Evolutionary conservation across 129 eudicot species (phyloP).

Genomic region (Artemisia tridentata): DNA sequence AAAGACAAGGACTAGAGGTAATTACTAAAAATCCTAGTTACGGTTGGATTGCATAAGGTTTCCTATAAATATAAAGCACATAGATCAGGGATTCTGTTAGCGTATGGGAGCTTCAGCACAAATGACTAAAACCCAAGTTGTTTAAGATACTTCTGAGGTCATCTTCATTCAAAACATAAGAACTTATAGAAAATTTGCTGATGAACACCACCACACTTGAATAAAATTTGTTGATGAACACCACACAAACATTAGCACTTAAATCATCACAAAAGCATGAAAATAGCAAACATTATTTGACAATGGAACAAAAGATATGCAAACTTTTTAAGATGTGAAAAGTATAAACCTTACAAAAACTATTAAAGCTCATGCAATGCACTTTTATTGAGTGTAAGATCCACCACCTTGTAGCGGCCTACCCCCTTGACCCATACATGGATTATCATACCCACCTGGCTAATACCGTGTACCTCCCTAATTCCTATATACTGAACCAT

Average conservation of each 20-base stretch:
- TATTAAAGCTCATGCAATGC: not conserved
- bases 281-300: not conserved
- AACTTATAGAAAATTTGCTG: not conserved
- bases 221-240: too few species aligned
- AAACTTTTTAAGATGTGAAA: not conserved
- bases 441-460: constrained; percentile 64
- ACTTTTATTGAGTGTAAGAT: constrained; percentile 35
- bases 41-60: too few species aligned
- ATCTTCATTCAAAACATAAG: not conserved
- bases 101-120: too few species aligned
- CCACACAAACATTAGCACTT: too few species aligned
- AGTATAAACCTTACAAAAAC: not conserved
- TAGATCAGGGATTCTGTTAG: too few species aligned
- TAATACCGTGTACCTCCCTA: constrained; percentile 57
- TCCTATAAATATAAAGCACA: too few species aligned
- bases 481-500: constrained; percentile 67
- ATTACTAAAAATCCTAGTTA: too few species aligned
- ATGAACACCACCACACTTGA: too few species aligned
- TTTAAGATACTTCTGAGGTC: not conserved
- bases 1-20: too few species aligned
- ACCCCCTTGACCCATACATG: constrained; percentile 79
- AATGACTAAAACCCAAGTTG: too few species aligned
- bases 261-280: not conserved
- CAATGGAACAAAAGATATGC: not conserved
- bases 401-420: constrained; percentile 74